These are phyloP conservation scores for Lentinus tigrinus DNA, from an alignment of 768 basidiomycete species.

Conservation along the genomic window DNA sequence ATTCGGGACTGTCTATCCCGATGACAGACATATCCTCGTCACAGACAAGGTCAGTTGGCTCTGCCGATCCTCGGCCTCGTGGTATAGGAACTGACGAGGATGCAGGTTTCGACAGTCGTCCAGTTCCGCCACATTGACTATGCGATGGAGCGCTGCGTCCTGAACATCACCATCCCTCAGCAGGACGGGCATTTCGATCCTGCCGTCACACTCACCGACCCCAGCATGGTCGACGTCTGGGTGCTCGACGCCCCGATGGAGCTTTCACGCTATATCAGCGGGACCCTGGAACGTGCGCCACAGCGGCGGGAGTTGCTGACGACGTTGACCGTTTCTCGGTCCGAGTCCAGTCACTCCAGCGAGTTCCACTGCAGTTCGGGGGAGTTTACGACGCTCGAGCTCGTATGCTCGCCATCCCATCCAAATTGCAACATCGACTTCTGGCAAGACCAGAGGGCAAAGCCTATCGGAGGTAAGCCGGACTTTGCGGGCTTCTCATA, in stretches of 20 bases:
- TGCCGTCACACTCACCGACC: background rate
- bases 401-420: slow-evolving; percentile 1
- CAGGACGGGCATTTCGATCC: background rate
- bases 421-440: slow-evolving; percentile 10
- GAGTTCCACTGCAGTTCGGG: slow-evolving; percentile 13
- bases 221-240: slow-evolving; percentile 14
- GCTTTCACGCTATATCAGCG: slow-evolving; percentile 7
- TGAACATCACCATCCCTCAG: slow-evolving; percentile 2
- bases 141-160: slow-evolving; percentile 17
- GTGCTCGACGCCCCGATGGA: slow-evolving; percentile 5
- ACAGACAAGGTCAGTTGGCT: background rate
- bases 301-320: slow-evolving; percentile 5
- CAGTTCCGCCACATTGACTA: slow-evolving; percentile 20
- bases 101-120: slow-evolving; percentile 7
- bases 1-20: slow-evolving; percentile 13
- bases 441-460: slow-evolving; percentile 11
- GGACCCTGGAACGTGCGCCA: slow-evolving; percentile 1
- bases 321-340: slow-evolving; percentile 3
- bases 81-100: background rate
- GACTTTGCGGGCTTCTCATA: background rate
- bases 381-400: slow-evolving; percentile 10
- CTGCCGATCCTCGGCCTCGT: no score
- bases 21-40: slow-evolving; percentile 11
- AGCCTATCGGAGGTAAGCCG: slow-evolving; percentile 6
- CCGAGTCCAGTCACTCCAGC: background rate